These are phyloP conservation scores for Diaporthe caulivora DNA, from an alignment of 2,329 filamentous ascomycete genomes.

Conservation along the genomic window DNA sequence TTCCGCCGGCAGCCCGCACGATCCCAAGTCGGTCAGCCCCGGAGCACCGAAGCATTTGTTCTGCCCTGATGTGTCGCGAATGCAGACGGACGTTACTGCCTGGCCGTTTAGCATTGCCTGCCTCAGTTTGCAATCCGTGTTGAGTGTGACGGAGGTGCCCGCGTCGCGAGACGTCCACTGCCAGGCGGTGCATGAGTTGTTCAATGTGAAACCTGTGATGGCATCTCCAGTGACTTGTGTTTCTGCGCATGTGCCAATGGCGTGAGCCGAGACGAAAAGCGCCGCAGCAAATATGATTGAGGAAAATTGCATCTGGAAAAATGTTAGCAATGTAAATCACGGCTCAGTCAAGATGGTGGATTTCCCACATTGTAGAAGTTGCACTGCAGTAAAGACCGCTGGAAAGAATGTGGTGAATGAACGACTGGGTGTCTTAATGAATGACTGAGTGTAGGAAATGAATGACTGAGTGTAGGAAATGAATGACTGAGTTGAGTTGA, in stretches of 20 bases:
- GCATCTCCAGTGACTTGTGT: neutral
- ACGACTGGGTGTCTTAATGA: neutral
- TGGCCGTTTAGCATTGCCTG: neutral
- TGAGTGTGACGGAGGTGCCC: neutral
- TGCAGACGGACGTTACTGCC: neutral
- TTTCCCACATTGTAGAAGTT: neutral
- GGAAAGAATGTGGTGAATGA: neutral
- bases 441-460: no score
- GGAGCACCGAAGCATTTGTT: constrained; percentile 1
- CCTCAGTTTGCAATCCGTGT: neutral
- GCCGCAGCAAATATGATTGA: neutral
- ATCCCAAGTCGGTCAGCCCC: neutral
- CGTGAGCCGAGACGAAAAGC: neutral
- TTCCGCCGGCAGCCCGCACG: neutral
- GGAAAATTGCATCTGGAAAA: neutral
- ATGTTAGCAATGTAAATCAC: neutral
- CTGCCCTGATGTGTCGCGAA: constrained; percentile 5
- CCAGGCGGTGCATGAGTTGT: neutral
- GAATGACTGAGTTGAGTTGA: neutral
- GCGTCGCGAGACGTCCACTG: neutral
- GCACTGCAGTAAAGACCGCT: neutral
- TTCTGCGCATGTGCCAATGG: neutral
- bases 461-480: no score
- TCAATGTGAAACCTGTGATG: neutral
- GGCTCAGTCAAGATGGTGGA: neutral